Conservation (phyloP, 371 early-diverging fungal genomes). For the Thermomucor indicae-seudaticae region DNA sequence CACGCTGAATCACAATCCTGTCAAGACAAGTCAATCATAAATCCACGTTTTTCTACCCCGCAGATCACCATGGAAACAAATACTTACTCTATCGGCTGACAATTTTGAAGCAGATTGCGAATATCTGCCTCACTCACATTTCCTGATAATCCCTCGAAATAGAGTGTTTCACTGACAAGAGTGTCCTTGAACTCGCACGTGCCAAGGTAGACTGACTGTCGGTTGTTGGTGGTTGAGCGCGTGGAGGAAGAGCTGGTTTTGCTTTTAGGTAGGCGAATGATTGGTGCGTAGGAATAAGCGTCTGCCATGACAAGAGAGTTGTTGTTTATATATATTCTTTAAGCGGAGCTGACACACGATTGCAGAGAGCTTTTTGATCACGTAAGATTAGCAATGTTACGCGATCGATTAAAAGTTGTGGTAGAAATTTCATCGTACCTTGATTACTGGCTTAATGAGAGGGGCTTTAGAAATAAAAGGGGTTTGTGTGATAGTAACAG, state of each 20-base stretch:
- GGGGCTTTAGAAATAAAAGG: background rate
- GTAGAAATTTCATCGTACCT: too few species aligned
- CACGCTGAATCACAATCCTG: constrained; percentile 10
- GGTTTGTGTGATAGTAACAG: background rate
- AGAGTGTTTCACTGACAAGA: constrained; percentile 39
- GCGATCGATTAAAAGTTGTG: too few species aligned
- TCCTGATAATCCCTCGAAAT: constrained; percentile 23
- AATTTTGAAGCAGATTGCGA: constrained; percentile 32
- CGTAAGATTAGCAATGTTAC: too few species aligned
- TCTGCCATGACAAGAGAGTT: too few species aligned
- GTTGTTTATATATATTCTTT: background rate
- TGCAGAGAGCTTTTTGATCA: background rate
- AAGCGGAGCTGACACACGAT: background rate
- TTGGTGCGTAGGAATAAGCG: constrained; percentile 24
- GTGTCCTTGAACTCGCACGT: constrained; percentile 17
- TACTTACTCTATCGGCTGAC: constrained; percentile 41
- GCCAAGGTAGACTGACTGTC: constrained; percentile 4
- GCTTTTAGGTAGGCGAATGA: constrained; percentile 35
- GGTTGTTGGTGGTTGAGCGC: constrained; percentile 7
- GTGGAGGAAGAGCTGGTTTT: constrained; percentile 26
- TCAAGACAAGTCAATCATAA: background rate
- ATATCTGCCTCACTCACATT: constrained; percentile 37
- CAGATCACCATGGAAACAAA: constrained; percentile 1
- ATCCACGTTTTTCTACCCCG: background rate
- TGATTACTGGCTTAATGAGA: too few species aligned